A percentile compares a stretch with the other conserved stretches of the same genome.
phyloP scores from a whole-genome alignment of 805 yeast species.

The Ogataea haglerorum region DNA sequence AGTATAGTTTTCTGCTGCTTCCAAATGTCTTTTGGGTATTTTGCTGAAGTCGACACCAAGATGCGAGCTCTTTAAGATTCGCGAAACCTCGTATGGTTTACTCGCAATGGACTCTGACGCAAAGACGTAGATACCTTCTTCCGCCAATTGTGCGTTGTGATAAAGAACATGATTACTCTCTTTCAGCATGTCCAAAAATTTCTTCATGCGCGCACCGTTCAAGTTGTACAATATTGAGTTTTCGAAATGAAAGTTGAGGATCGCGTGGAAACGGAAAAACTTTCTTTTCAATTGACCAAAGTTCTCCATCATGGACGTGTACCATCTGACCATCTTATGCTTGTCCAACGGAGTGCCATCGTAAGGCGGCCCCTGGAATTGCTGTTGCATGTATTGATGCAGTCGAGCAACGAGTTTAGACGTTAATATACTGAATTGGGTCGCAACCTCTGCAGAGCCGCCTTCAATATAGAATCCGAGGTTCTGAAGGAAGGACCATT shows the following conservation, averaged over 20 bases:
- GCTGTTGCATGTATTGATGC: constrained; percentile 66
- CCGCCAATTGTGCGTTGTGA: constrained; percentile 62
- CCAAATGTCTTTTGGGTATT: constrained; percentile 33
- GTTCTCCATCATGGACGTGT: constrained; percentile 61
- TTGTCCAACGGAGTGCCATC: constrained; percentile 32
- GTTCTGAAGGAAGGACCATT: constrained; percentile 74
- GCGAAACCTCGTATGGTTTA: constrained; percentile 41
- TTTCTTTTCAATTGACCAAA: constrained; percentile 78
- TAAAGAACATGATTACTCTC: constrained; percentile 72
- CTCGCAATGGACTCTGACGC: constrained; percentile 59
- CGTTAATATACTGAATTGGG: constrained; percentile 65
- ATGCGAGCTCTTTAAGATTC: constrained; percentile 43
- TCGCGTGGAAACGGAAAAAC: constrained; percentile 70
- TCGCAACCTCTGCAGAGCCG: constrained; percentile 78
- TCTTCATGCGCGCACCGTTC: constrained; percentile 45
- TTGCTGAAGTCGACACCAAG: constrained; percentile 48
- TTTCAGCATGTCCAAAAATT: constrained; percentile 54
- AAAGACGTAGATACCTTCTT: constrained; percentile 73
- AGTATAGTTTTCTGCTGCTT: constrained; percentile 29
- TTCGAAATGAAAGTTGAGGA: constrained; percentile 65
- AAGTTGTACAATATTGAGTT: constrained; percentile 65
- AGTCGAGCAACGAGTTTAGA: constrained; percentile 66
- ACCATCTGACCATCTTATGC: constrained; percentile 59
- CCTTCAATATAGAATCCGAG: constrained; percentile 77
- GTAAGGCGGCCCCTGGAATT: constrained; percentile 59